These are phyloP conservation scores for Emmonsiellopsis sp. DNA, from an alignment of 2,329 filamentous ascomycete species.

Conservation along the genomic window DNA sequence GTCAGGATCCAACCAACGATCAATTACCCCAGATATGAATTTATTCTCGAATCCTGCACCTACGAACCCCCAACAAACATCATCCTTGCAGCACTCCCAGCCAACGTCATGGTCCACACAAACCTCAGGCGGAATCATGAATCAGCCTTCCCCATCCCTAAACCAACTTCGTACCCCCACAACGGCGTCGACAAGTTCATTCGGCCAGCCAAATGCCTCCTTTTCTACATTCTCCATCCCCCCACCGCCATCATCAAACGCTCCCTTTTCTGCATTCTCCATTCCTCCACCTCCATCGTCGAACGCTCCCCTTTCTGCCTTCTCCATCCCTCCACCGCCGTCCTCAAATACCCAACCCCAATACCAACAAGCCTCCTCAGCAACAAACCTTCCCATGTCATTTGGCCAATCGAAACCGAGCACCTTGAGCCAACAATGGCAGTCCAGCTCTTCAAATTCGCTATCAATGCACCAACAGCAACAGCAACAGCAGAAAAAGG, in stretches of 20 bases:
- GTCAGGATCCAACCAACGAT: conserved; percentile 27
- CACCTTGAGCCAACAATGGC: conserved; percentile 6
- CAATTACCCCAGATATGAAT: conserved; percentile 45
- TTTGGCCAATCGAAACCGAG: neutral
- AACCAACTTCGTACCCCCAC: conserved; percentile 11
- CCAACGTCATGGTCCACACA: too few species aligned
- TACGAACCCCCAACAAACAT: conserved; percentile 19
- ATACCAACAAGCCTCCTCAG: neutral
- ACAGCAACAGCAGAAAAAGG: conserved; percentile 26
- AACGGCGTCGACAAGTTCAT: conserved; percentile 8
- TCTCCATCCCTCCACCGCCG: neutral
- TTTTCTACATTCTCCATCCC: too few species aligned
- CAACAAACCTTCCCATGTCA: neutral
- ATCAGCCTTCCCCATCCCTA: neutral
- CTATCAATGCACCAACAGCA: conserved; percentile 17
- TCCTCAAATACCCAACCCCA: neutral
- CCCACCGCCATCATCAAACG: conserved; percentile 8
- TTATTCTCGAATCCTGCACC: conserved; percentile 43
- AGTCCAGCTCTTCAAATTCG: conserved; percentile 5
- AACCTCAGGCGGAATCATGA: neutral
- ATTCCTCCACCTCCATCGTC: conserved; percentile 33
- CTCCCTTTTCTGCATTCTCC: conserved; percentile 18
- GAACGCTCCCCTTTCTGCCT: conserved; percentile 8
- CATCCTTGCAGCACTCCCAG: neutral
- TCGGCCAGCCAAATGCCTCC: too few species aligned